These are phyloP conservation scores for Astrocystis sublimbata DNA, from an alignment of 495 filamentous ascomycete genomes.

Conservation along the genomic window DNA sequence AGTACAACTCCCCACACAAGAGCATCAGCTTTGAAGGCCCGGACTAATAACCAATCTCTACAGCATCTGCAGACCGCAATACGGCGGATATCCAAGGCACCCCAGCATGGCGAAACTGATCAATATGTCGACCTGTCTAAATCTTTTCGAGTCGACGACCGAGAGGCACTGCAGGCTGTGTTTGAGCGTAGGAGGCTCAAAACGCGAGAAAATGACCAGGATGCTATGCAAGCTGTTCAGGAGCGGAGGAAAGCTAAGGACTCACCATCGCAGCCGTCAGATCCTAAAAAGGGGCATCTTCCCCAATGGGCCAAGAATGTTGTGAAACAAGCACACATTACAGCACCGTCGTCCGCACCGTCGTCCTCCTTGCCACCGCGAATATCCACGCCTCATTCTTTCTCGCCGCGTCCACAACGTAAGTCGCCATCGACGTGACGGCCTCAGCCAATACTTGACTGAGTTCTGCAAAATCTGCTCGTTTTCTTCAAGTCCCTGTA, in stretches of 20 bases:
- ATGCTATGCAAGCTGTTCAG: constrained; percentile 19
- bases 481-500: neutral
- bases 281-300: constrained; percentile 21
- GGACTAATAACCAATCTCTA: constrained; percentile 15
- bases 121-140: constrained; percentile 14
- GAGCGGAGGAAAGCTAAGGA: constrained; percentile 25
- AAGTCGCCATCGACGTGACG: neutral
- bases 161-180: constrained; percentile 26
- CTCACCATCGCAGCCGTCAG: constrained; percentile 10
- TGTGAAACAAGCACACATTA: constrained; percentile 20
- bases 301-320: constrained; percentile 30
- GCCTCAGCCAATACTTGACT: neutral
- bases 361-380: neutral
- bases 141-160: constrained; percentile 27
- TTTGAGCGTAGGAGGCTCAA: constrained; percentile 26
- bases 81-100: constrained; percentile 11
- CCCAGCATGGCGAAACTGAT: neutral
- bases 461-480: neutral
- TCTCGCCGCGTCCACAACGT: neutral
- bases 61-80: constrained; percentile 26
- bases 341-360: constrained; percentile 16
- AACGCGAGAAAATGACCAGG: constrained; percentile 22
- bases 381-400: neutral
- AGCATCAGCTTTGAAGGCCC: neutral
- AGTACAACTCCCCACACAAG: constrained; percentile 22